phyloP scores from a whole-genome alignment of 257 asterid genomes.

The Jacaranda copaia region DNA sequence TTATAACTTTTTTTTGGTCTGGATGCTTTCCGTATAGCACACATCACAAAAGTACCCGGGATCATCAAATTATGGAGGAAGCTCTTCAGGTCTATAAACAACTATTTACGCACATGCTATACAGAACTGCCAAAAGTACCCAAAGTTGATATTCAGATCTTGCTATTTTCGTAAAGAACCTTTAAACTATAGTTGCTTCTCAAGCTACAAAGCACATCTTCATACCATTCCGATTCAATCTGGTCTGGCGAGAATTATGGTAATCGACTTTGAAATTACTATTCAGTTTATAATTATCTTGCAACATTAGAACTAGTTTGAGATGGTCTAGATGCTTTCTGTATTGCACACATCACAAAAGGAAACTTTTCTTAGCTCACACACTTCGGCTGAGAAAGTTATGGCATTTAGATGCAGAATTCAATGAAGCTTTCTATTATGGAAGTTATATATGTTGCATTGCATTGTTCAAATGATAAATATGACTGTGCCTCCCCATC shows the following conservation, averaged over 20 bases:
- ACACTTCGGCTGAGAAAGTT: background rate
- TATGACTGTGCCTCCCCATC: no score
- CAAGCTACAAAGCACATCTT: background rate
- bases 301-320: background rate
- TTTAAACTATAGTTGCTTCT: background rate
- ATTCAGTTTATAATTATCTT: background rate
- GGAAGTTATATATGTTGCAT: no score
- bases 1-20: no score
- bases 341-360: background rate
- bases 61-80: no score
- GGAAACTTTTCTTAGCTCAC: background rate
- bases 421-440: background rate
- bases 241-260: background rate
- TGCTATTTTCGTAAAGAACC: background rate
- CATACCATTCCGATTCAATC: background rate
- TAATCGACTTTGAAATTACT: background rate
- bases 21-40: no score
- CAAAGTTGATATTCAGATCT: background rate
- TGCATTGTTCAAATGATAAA: no score
- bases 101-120: no score
- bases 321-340: background rate
- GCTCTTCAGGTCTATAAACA: no score
- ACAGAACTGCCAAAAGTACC: no score
- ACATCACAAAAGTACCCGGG: no score
- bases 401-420: background rate